Conservation (phyloP, 306 rosid species). For the Quercus wislizeni region DNA sequence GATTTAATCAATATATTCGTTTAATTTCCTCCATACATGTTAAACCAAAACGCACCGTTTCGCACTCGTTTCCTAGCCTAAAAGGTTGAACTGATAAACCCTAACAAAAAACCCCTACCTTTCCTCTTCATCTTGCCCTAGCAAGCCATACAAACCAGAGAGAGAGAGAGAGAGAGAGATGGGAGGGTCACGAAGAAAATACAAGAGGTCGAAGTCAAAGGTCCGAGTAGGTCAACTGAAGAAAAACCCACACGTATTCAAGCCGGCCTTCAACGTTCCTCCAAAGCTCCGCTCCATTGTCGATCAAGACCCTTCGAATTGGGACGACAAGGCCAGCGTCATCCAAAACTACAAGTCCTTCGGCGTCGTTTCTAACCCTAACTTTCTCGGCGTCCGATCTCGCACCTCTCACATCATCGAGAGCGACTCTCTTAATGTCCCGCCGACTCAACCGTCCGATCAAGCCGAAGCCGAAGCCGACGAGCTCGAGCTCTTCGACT, state of each 20-base stretch:
- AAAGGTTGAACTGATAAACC: neutral
- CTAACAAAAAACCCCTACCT: neutral
- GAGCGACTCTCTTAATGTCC: conserved; percentile 47
- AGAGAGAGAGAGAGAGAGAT: no score
- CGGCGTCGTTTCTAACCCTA: conserved; percentile 77
- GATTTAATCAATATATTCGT: no score
- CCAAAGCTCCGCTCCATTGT: conserved; percentile 61
- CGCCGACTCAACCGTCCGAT: conserved; percentile 19
- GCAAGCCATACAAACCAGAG: neutral
- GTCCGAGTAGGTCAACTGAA: conserved; percentile 74
- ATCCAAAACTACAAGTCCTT: conserved; percentile 69
- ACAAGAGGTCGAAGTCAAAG: conserved; percentile 62
- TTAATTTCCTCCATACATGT: no score
- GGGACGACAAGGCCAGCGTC: conserved; percentile 72
- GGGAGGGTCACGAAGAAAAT: conserved; percentile 93
- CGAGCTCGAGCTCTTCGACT: conserved; percentile 26
- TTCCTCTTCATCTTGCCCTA: conserved; percentile 15
- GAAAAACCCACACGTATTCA: conserved; percentile 65
- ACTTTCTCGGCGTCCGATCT: conserved; percentile 52
- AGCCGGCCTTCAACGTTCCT: conserved; percentile 72
- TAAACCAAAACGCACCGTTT: neutral
- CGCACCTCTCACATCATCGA: conserved; percentile 54
- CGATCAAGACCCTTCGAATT: conserved; percentile 27
- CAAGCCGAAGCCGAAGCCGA: conserved; percentile 6
- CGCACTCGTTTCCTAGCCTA: neutral